Percentiles rank a stretch among this genome's conserved stretches.
These are phyloP conservation scores for Talaromyces thailandensis DNA, from an alignment of 495 filamentous ascomycete species.

Conservation along the genomic window DNA sequence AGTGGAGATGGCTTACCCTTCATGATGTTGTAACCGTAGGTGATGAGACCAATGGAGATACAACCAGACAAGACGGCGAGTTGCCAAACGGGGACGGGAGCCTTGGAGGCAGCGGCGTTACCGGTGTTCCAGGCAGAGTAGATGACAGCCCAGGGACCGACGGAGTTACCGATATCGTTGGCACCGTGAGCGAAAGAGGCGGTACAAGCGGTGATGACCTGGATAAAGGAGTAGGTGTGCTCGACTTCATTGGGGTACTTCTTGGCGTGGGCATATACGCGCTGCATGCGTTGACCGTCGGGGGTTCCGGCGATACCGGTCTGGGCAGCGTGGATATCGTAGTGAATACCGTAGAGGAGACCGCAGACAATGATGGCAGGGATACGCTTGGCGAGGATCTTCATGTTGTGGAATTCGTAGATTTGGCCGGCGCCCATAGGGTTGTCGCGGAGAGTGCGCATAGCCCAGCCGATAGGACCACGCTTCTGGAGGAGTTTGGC, in stretches of 20 bases:
- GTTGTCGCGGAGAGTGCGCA: constrained; percentile 61
- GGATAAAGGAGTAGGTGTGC: constrained; percentile 66
- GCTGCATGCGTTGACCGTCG: constrained; percentile 55
- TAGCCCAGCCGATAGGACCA: constrained; percentile 62
- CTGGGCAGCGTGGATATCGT: constrained; percentile 66
- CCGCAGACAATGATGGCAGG: constrained; percentile 49
- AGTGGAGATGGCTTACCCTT: constrained; percentile 28
- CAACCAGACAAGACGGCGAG: constrained; percentile 42
- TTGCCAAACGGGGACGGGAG: constrained; percentile 51
- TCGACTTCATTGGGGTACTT: constrained; percentile 72
- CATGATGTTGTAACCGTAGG: constrained; percentile 66
- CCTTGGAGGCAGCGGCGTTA: constrained; percentile 33
- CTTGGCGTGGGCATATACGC: constrained; percentile 46
- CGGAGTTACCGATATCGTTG: constrained; percentile 72
- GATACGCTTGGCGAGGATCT: constrained; percentile 44
- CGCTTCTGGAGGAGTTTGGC: constrained; percentile 44
- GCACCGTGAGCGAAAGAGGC: constrained; percentile 73
- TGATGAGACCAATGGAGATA: constrained; percentile 49
- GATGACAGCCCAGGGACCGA: constrained; percentile 64
- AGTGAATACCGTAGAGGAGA: constrained; percentile 57
- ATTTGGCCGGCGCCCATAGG: constrained; percentile 57
- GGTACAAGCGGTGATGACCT: constrained; percentile 65
- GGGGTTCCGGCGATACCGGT: constrained; percentile 53
- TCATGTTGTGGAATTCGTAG: constrained; percentile 60
- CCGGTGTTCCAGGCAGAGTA: constrained; percentile 58